Evolutionary conservation across 768 basidiomycete species (phyloP), one percentile per base, ranked within the genome.

Genomic region (Boletus speciosus): DNA sequence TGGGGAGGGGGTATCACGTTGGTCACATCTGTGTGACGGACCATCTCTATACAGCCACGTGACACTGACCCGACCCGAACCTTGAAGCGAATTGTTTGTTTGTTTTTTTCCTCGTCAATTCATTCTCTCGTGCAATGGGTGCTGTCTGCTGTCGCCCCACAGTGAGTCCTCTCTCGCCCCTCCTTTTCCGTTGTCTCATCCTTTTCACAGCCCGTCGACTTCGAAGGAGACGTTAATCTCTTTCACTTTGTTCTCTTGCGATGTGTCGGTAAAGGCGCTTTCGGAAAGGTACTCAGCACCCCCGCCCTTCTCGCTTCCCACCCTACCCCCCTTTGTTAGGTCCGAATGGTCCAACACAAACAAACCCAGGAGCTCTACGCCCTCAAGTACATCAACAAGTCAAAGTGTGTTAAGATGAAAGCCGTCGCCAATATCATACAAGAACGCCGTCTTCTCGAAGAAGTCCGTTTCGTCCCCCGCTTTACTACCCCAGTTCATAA

Each of bases 321-420:
- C 61, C 63, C 23, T 9, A 29, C 19, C 16, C 39, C 16, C 39
- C 21, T 52, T 46, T 21, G 48, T 39, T 60, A 98, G 96, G 96
- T 99, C 75, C 89, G 97, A 41, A 96, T 99, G 56, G 97, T 99
- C 7, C 96, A 99, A 73, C 97, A 98, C 77, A 99, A 98, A 69
- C 92, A 98, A 71, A 90, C 93, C n/a, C 88, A 92, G 58, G 89
- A 93, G 16, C 80, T 99, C 42, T 98, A 94, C 65, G 97, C 97
- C 6, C 84, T 99, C 71, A 99, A 99, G 73, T 99, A 99, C 75
- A 99, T 99, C 74, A 98, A 98, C 78, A 99, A 99, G 73, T 71
- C 89, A 39, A 95, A 96, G 78, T 97, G 90, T 62, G 93, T 97
- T 58, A 95, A 95, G 78, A 97, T 97, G 93, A 95, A 94, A 66